phyloP scores from a whole-genome alignment of 208 protist genomes.

The Leishmania major region DNA sequence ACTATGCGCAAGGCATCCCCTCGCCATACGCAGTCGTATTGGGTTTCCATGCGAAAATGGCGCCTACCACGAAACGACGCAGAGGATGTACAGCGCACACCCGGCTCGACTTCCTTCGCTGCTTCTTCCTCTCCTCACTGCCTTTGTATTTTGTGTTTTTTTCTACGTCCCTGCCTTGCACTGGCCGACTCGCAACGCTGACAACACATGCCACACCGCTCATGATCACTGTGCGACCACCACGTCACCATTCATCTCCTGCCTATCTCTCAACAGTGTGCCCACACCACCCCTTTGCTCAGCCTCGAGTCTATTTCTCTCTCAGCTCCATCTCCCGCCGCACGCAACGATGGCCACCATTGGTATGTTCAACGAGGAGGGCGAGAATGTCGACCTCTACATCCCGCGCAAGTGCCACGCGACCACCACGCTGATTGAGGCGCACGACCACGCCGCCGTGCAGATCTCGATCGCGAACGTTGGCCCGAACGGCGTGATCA shows the following conservation, averaged over 20 bases:
- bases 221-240: not conserved
- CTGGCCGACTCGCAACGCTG: not conserved
- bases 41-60: too few species aligned
- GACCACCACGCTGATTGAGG: constrained; percentile 94
- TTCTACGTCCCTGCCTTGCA: not conserved
- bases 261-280: not conserved
- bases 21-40: not conserved
- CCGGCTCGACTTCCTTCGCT: not conserved
- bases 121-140: not conserved
- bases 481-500: constrained; percentile 88
- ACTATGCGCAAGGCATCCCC: not conserved
- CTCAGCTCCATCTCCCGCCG: not conserved
- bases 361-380: constrained; percentile 92
- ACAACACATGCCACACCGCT: not conserved
- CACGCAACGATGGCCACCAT: constrained; percentile 78
- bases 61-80: not conserved
- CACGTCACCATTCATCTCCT: not conserved
- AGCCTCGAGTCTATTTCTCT: not conserved
- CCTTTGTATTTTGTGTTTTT: not conserved
- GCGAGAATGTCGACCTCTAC: constrained; percentile 95
- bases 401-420: constrained; percentile 97
- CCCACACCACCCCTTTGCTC: constrained; percentile 1
- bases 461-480: constrained; percentile 97
- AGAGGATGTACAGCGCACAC: not conserved
- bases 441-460: constrained; percentile 95